A percentile compares a stretch with the other conserved stretches of the same genome.
These are phyloP conservation scores for Chaetoceros tenuissimus DNA, from an alignment of 108 stramenopile genomes.

Conservation along the genomic window DNA sequence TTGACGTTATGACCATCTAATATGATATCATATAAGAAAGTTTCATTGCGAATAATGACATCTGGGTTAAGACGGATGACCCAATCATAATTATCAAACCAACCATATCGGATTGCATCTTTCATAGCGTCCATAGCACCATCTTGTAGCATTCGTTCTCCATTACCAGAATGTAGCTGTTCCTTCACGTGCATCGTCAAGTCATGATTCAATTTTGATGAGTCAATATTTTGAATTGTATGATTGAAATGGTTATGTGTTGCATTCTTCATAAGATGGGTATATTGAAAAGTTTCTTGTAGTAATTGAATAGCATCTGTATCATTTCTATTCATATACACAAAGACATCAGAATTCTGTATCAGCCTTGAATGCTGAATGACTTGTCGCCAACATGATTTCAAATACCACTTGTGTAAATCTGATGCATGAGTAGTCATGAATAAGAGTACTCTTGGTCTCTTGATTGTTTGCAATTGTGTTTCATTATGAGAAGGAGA, in stretches of 20 bases:
- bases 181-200: background rate
- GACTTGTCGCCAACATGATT: conserved; percentile 17
- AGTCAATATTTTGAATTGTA: background rate
- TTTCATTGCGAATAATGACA: conserved; percentile 27
- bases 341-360: conserved; percentile 4
- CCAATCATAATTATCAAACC: conserved; percentile 35
- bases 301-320: background rate
- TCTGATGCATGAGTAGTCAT: conserved; percentile 23
- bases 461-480: too few species aligned
- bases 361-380: conserved; percentile 8
- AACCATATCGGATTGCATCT: conserved; percentile 10
- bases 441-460: conserved; percentile 6
- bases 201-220: background rate
- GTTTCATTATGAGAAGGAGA: too few species aligned
- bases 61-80: conserved; percentile 39
- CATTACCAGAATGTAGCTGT: too few species aligned
- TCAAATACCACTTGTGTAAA: conserved; percentile 10
- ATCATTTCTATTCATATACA: conserved; percentile 8
- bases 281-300: background rate
- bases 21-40: conserved; percentile 12
- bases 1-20: too few species aligned
- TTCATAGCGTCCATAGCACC: conserved; percentile 12
- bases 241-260: conserved; percentile 10
- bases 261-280: background rate
- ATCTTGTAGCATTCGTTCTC: too few species aligned